Conservation (phyloP, 345 rosid genomes). For the Sonneratia alba region DNA sequence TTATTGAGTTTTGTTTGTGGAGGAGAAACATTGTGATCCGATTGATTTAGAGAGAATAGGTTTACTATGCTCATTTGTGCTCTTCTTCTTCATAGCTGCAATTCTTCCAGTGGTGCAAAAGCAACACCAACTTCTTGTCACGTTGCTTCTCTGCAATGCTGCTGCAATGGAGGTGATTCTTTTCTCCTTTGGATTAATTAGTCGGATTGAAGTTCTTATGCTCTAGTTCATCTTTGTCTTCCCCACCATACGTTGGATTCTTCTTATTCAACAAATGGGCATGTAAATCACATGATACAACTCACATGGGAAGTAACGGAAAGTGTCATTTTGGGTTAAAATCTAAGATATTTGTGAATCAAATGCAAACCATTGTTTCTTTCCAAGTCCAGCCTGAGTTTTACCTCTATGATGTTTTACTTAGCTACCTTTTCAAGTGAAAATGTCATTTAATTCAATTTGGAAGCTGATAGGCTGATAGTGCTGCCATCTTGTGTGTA, state of each 20-base stretch:
- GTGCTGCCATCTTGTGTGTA: background rate
- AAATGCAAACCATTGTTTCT: background rate
- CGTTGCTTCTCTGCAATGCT: slow-evolving; percentile 17
- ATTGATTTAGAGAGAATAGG: background rate
- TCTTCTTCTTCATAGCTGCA: slow-evolving; percentile 8
- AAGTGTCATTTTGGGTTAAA: too few relatives aligned
- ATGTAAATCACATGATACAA: background rate
- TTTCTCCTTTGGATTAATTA: background rate
- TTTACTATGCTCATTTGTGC: background rate
- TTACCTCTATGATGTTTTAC: background rate
- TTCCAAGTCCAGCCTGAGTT: too few relatives aligned
- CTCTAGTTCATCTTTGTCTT: background rate
- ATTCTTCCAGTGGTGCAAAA: slow-evolving; percentile 18
- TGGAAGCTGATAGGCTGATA: background rate
- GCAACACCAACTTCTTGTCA: slow-evolving; percentile 18
- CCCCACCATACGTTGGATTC: background rate
- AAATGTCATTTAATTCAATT: background rate
- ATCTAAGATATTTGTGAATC: background rate
- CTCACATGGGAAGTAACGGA: background rate
- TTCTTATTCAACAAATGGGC: background rate
- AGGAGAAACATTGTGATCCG: too few relatives aligned
- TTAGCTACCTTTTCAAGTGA: background rate
- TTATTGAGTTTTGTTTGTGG: too few relatives aligned
- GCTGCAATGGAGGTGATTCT: slow-evolving; percentile 17
- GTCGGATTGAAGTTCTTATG: background rate